phyloP scores from a whole-genome alignment of 1,139 yeast genomes.

The Hemisphaericaspora xylofermentans region DNA sequence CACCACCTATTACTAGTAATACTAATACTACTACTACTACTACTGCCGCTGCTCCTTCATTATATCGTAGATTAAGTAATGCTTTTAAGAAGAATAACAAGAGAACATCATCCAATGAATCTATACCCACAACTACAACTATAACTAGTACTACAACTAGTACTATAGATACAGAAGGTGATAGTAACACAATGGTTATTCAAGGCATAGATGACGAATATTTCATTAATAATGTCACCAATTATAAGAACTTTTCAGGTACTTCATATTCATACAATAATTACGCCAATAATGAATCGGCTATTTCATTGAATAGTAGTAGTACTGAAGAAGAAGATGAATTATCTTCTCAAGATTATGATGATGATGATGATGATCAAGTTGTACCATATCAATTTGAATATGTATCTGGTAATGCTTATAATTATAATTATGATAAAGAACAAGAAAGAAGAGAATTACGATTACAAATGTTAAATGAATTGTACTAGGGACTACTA shows the following conservation, averaged over 20 bases:
- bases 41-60: slow-evolving; percentile 5
- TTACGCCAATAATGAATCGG: slow-evolving; percentile 8
- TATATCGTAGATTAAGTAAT: slow-evolving; percentile 18
- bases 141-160: neutral
- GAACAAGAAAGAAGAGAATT: slow-evolving; percentile 41
- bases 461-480: slow-evolving; percentile 39
- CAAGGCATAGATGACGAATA: slow-evolving; percentile 27
- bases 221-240: slow-evolving; percentile 23
- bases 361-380: slow-evolving; percentile 15
- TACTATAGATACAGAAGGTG: too few relatives aligned
- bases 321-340: slow-evolving; percentile 8
- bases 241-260: slow-evolving; percentile 34
- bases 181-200: neutral
- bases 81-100: slow-evolving; percentile 18
- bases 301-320: neutral
- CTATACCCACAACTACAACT: neutral
- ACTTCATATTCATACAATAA: slow-evolving; percentile 24
- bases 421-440: slow-evolving; percentile 20
- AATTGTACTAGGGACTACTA: slow-evolving; percentile 18
- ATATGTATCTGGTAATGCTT: slow-evolving; percentile 3
- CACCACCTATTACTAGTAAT: slow-evolving; percentile 1
- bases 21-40: slow-evolving; percentile 5
- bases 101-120: slow-evolving; percentile 6
- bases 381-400: slow-evolving; percentile 1
- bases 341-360: slow-evolving; percentile 3